Base-by-base conservation (phyloP, 805 yeast genomes). In the Lachancea cidri region DNA sequence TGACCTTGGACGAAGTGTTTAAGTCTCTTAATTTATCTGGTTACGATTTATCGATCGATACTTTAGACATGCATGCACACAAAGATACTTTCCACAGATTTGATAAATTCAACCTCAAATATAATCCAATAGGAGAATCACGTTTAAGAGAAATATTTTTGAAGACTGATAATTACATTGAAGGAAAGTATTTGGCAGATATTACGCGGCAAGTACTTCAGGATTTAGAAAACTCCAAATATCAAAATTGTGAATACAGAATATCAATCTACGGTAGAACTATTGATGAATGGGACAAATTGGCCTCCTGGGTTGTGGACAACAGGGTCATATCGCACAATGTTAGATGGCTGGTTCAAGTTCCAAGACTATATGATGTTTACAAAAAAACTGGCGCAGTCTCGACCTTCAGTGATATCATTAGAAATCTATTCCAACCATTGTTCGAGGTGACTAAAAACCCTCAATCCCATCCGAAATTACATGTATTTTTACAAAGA, bases 61-160 rank as follows among this genome's bases (percentile, higher is more conserved):
- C 98, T 2, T 73, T 93, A 51, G 99, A 93, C 65, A 93, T 93
- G 99, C 99, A 93, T 65, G 99, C 99, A 4, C 98, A 93, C 64
- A 85, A 89, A 49, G 99, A 93, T 57, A 85, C 98, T 1, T 93
- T 93, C 75, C 99, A 93, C 65, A 76, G 99, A 55, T 93, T 93
- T 59, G 99, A 93, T 66, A 93, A 93, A 66, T 93, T 93, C 74
- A 93, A 93, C 63, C 73, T 93, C 67, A 94, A 93, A 63, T 93
- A 93, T 68, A 93, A 93, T 60, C 99, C 99, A 16, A 83, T 93
- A 53, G 99, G 99, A 20, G 98, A 93, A 67, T 93, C 98, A 16
- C 81, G 99, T 62, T 70, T 93, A 63, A 79, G 99, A 65, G 98
- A 93, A 62, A 93, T 93, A 41, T 93, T 93, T 63, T 70, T 93